These are phyloP conservation scores for Penicillium sp. DNA, from an alignment of 2,329 filamentous ascomycete genomes.

Conservation along the genomic window DNA sequence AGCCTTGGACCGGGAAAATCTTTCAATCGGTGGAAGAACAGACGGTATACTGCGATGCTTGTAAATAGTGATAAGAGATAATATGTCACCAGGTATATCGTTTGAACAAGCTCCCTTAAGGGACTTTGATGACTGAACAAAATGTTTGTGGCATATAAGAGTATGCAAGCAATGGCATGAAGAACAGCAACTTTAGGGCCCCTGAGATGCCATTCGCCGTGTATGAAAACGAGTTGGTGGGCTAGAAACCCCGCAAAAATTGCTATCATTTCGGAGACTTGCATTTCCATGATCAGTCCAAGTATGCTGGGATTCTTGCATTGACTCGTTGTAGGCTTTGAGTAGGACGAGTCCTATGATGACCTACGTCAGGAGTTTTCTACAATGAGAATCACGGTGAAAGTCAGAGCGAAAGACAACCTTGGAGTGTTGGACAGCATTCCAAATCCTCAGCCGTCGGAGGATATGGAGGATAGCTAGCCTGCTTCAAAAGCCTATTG, in stretches of 20 bases:
- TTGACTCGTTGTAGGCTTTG: background rate
- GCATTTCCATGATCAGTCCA: background rate
- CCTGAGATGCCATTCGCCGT: constrained; percentile 10
- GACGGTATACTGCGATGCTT: background rate
- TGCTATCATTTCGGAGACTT: background rate
- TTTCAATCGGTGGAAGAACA: constrained; percentile 3
- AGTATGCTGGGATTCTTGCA: background rate
- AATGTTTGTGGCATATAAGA: background rate
- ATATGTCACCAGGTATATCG: background rate
- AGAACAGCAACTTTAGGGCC: background rate
- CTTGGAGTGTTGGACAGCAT: background rate
- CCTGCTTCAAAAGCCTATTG: background rate
- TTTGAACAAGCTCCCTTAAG: background rate
- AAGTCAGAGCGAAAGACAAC: background rate
- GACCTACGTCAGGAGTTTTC: background rate
- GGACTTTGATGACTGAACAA: background rate
- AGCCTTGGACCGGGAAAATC: constrained; percentile 4
- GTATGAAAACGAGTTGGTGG: constrained; percentile 4
- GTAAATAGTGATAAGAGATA: background rate
- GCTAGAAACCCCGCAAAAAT: background rate
- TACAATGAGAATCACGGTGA: background rate
- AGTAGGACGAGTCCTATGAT: background rate
- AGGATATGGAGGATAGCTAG: background rate
- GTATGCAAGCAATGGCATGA: background rate
- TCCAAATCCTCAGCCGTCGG: background rate